These are phyloP conservation scores for Chloranthus sessilifolius DNA, from an alignment of 164 flowering plant genomes.

Conservation along the genomic window DNA sequence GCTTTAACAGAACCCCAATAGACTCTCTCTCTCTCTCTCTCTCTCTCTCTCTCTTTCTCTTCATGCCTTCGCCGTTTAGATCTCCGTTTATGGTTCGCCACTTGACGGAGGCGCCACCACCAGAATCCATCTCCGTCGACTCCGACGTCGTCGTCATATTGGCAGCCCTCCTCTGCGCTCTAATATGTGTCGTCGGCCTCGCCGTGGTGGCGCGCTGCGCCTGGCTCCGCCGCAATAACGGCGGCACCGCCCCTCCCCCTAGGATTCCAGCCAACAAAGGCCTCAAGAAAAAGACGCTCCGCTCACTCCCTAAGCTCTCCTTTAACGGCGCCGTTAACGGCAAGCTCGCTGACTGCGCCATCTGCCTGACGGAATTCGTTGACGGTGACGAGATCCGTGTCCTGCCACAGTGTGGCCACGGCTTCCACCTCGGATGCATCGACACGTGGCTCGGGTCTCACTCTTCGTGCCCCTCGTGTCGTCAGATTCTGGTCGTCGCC, in stretches of 20 bases:
- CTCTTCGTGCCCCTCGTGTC: conserved; percentile 86
- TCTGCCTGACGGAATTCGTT: conserved; percentile 74
- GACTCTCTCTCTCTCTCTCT: conserved; percentile 16
- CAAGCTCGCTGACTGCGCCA: conserved; percentile 63
- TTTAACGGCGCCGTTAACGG: conserved; percentile 29
- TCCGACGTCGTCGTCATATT: conserved; percentile 85
- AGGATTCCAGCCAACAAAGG: conserved; percentile 56
- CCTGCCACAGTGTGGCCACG: conserved; percentile 84
- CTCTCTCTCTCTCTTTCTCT: conserved; percentile 5
- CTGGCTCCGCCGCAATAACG: conserved; percentile 54
- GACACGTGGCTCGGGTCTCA: conserved; percentile 82
- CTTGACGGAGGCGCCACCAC: conserved; percentile 14
- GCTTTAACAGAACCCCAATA: too few species aligned
- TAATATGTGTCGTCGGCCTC: conserved; percentile 87
- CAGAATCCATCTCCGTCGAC: conserved; percentile 25
- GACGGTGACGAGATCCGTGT: conserved; percentile 72
- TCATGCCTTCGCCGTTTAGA: conserved; percentile 36
- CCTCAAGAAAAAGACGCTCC: conserved; percentile 71
- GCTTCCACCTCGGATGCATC: conserved; percentile 75
- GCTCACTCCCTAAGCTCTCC: conserved; percentile 51
- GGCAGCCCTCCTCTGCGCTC: conserved; percentile 84
- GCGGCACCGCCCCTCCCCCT: not conserved
- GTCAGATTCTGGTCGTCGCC: conserved; percentile 47
- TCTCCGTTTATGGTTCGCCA: conserved; percentile 15
- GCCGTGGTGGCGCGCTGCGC: conserved; percentile 84